Conservation (phyloP, 441 rosid genomes). For the Hypseocharis bilobata region DNA sequence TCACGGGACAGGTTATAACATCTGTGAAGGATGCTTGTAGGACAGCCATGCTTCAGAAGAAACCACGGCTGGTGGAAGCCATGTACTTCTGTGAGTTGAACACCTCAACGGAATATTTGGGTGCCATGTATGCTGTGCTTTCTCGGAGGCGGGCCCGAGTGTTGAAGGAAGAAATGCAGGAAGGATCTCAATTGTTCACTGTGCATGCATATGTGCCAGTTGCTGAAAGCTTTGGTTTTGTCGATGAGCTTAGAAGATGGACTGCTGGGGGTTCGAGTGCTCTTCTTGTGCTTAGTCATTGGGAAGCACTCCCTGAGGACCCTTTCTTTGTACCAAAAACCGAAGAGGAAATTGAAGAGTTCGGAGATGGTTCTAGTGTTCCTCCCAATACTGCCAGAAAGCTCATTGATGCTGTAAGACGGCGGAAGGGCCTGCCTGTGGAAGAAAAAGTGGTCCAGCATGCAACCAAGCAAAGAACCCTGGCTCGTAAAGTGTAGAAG, state of each 20-base stretch:
- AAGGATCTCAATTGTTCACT: conserved; percentile 69
- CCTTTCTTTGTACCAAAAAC: conserved; percentile 89
- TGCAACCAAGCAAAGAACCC: conserved; percentile 85
- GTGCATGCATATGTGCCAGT: conserved; percentile 78
- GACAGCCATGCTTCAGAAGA: conserved; percentile 61
- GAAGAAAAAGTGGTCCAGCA: conserved; percentile 84
- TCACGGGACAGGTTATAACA: conserved; percentile 81
- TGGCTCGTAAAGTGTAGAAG: conserved; percentile 70
- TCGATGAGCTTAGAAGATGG: conserved; percentile 71
- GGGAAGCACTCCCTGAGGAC: conserved; percentile 81
- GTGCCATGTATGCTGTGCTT: conserved; percentile 75
- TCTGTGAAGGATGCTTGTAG: conserved; percentile 80
- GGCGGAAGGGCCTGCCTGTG: conserved; percentile 77
- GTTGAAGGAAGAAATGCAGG: conserved; percentile 90
- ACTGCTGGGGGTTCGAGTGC: conserved; percentile 88
- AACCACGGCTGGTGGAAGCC: conserved; percentile 84
- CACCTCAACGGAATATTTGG: conserved; percentile 63
- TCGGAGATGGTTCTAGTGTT: conserved; percentile 85
- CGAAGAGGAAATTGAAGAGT: conserved; percentile 84
- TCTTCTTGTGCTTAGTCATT: conserved; percentile 81
- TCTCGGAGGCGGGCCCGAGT: conserved; percentile 65
- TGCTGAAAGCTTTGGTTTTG: conserved; percentile 81
- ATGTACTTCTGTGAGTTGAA: conserved; percentile 85
- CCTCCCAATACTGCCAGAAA: conserved; percentile 78
- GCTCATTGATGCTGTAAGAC: conserved; percentile 69